phyloP scores from a whole-genome alignment of 1,284 basidiomycete species.

The Singerocomus inundabilis region DNA sequence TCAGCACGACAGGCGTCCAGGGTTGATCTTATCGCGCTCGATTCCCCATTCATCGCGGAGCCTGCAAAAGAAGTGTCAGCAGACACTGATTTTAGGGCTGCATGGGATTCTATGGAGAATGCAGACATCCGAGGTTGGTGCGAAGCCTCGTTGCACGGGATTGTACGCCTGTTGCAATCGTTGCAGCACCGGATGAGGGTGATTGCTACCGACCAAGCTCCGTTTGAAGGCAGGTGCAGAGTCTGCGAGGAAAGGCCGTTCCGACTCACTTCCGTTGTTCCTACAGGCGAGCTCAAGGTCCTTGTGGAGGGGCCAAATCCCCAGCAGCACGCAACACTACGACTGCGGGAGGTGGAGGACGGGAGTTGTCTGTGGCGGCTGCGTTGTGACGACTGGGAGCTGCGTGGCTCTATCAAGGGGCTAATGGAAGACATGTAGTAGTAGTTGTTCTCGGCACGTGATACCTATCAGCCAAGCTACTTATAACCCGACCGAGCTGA shows the following conservation, averaged over 20 bases:
- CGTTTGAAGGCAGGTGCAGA: constrained; percentile 53
- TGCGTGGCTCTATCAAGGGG: constrained; percentile 40
- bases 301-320: constrained; percentile 37
- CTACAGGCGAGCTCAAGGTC: constrained; percentile 64
- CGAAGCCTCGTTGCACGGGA: constrained; percentile 49
- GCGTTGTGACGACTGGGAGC: constrained; percentile 47
- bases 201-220: constrained; percentile 49
- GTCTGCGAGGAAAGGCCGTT: neutral
- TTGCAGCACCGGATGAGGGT: constrained; percentile 48
- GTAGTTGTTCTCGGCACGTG: neutral
- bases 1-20: constrained; percentile 36
- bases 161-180: constrained; percentile 51
- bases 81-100: constrained; percentile 47
- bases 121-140: constrained; percentile 63
- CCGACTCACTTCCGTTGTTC: constrained; percentile 6
- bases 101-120: constrained; percentile 53
- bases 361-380: constrained; percentile 72
- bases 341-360: constrained; percentile 63
- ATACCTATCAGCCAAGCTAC: no score
- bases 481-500: neutral
- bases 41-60: constrained; percentile 62
- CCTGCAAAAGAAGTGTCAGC: constrained; percentile 24
- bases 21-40: constrained; percentile 64
- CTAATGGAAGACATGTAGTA: constrained; percentile 32
- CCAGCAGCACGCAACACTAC: constrained; percentile 41